These are phyloP conservation scores for Platanus orientalis DNA, from an alignment of 164 flowering plant genomes.

Conservation along the genomic window DNA sequence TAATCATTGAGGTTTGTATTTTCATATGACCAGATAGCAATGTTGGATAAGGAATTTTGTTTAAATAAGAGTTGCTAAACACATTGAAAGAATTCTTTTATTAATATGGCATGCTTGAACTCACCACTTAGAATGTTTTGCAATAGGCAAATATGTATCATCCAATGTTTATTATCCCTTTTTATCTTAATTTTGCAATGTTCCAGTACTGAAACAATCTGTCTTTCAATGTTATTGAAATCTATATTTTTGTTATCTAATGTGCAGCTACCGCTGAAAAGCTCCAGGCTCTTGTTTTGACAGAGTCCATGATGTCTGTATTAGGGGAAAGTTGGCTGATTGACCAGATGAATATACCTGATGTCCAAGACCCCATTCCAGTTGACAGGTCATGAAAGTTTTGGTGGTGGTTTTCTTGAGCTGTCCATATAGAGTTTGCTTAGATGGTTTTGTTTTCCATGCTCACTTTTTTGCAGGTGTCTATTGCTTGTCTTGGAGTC, in stretches of 20 bases:
- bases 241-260: slow-evolving; percentile 7
- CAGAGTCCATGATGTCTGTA: slow-evolving; percentile 61
- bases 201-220: too few relatives aligned
- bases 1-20: too few relatives aligned
- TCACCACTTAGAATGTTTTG: too few relatives aligned
- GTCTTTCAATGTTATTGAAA: not conserved
- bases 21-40: too few relatives aligned
- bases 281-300: slow-evolving; percentile 74
- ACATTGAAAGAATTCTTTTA: not conserved
- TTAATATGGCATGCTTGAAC: not conserved
- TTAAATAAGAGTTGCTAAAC: too few relatives aligned
- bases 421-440: not conserved
- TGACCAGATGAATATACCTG: slow-evolving; percentile 40
- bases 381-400: slow-evolving; percentile 53
- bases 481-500: slow-evolving; percentile 83
- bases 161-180: too few relatives aligned
- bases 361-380: slow-evolving; percentile 42
- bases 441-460: not conserved
- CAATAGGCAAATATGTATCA: too few relatives aligned
- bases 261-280: slow-evolving; percentile 67
- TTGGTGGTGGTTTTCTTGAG: not conserved
- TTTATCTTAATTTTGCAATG: too few relatives aligned
- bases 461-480: slow-evolving; percentile 47
- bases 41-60: too few relatives aligned
- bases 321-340: slow-evolving; percentile 77